Conservation (phyloP, 768 basidiomycete species). For the Macrolepiota fuliginosa region DNA sequence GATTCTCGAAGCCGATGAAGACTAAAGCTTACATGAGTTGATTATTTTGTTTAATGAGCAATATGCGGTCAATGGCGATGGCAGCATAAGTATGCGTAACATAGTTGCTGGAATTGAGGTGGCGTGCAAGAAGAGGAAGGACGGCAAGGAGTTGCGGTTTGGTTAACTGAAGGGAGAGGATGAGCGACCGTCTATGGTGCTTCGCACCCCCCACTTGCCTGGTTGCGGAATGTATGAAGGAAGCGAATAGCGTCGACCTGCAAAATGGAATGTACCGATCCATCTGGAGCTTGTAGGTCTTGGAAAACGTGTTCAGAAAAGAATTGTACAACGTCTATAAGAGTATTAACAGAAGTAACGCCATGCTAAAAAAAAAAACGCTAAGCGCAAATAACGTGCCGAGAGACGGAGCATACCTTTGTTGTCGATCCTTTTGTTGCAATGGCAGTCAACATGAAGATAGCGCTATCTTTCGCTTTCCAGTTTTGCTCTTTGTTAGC, state of each 20-base stretch:
- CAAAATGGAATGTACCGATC: slow-evolving; percentile 80
- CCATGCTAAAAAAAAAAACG: slow-evolving; percentile 58
- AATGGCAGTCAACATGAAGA: slow-evolving; percentile 91
- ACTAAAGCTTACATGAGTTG: slow-evolving; percentile 63
- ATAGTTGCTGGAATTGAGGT: slow-evolving; percentile 81
- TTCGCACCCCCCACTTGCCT: slow-evolving; percentile 45
- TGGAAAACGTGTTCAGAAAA: slow-evolving; percentile 90
- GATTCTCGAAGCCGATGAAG: not conserved
- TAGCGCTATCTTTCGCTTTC: slow-evolving; percentile 92
- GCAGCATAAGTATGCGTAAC: slow-evolving; percentile 96
- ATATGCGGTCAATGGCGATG: slow-evolving; percentile 93
- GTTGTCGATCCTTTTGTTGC: slow-evolving; percentile 87
- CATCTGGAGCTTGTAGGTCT: slow-evolving; percentile 72
- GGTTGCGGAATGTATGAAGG: slow-evolving; percentile 93
- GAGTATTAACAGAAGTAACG: slow-evolving; percentile 88
- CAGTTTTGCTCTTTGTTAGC: slow-evolving; percentile 63
- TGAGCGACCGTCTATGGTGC: not conserved
- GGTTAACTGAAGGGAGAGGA: slow-evolving; percentile 56
- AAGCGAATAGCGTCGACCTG: slow-evolving; percentile 97
- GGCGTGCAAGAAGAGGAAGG: slow-evolving; percentile 79
- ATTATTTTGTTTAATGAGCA: slow-evolving; percentile 83
- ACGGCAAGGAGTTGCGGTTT: slow-evolving; percentile 93
- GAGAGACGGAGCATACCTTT: slow-evolving; percentile 48
- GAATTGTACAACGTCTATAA: slow-evolving; percentile 93
- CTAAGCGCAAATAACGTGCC: slow-evolving; percentile 4